Evolutionary conservation across 108 stramenopile genomes (phyloP), one percentile per base, ranked within the genome.

Genomic region (Cylindrotheca closterium): DNA sequence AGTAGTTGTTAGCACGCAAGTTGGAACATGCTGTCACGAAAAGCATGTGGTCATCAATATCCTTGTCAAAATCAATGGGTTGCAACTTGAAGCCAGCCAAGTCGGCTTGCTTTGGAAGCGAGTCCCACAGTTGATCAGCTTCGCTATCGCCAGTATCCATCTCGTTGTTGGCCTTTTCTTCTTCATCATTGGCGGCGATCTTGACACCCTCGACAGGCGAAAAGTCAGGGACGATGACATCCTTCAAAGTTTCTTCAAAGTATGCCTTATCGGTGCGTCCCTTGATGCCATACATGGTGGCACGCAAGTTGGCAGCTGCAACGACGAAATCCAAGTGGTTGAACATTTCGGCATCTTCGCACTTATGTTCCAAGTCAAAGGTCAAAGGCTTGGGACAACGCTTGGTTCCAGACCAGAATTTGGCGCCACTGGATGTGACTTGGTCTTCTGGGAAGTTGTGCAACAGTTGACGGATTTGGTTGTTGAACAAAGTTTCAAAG

Each of bases 41-140:
- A 30, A 83, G 80, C 97, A 97, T 98, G 82, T 98, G 99, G 34
- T 87, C 91, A 66, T 98, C 97, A 46, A 95, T 68, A 62, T 99
- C 99, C 70, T 99, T 98, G 77, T 99, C 99, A 67, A 98, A 98
- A 27, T 99, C 99, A 58, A 98, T 92, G 19, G 91, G 82, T 42
- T 57, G 51, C 49, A 99, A 71, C 73, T 84, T 79, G 79, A 97
- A 95, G 50, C 90, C 96, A 19, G 86, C 94, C 50, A 98, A 76
- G 47, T 86, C 89, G 25, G 82, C 69, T 10, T 87, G 87, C 60
- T 82, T 83, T 0, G 97, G 96, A 54, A 96, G 74, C 5, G 68
- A 67, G 17, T 63, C 78, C 68, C 80, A 63, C 23, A 99, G 74
- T 24, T 73, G 60, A 12, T 79, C 88, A 4, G 83, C 72, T 33